Conservation (phyloP, 805 yeast genomes). For the Starmerella sirachaensis region DNA sequence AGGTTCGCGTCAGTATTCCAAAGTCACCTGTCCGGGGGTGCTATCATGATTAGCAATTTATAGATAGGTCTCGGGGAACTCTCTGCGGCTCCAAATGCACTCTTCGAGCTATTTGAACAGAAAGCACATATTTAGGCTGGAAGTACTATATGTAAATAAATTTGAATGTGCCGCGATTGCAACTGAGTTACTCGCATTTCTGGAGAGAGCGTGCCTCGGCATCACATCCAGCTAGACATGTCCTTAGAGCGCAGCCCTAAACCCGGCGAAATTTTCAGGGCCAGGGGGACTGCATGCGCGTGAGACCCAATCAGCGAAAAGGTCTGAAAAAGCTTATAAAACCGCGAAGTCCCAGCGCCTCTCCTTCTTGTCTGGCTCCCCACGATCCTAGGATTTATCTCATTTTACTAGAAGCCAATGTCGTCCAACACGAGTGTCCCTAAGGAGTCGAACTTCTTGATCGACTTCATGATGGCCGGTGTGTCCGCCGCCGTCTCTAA, state of each 20-base stretch:
- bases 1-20: too few relatives aligned
- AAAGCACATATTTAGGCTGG: too few relatives aligned
- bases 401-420: conserved; percentile 5
- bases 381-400: conserved; percentile 4
- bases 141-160: too few relatives aligned
- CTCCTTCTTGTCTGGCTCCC: conserved; percentile 1
- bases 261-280: conserved; percentile 15
- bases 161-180: too few relatives aligned
- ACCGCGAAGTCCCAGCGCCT: conserved; percentile 4
- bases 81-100: too few relatives aligned
- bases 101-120: too few relatives aligned
- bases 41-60: too few relatives aligned
- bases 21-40: too few relatives aligned
- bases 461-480: conserved; percentile 91
- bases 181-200: too few relatives aligned
- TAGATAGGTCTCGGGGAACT: too few relatives aligned
- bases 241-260: conserved; percentile 6
- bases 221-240: too few relatives aligned
- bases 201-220: too few relatives aligned
- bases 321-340: conserved; percentile 16
- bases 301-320: conserved; percentile 12
- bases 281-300: conserved; percentile 1
- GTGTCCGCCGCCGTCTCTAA: conserved; percentile 93
- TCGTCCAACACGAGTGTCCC: conserved; percentile 8
- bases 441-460: conserved; percentile 24